These are phyloP conservation scores for Vigna angularis DNA, from an alignment of 306 rosid species.

Conservation along the genomic window DNA sequence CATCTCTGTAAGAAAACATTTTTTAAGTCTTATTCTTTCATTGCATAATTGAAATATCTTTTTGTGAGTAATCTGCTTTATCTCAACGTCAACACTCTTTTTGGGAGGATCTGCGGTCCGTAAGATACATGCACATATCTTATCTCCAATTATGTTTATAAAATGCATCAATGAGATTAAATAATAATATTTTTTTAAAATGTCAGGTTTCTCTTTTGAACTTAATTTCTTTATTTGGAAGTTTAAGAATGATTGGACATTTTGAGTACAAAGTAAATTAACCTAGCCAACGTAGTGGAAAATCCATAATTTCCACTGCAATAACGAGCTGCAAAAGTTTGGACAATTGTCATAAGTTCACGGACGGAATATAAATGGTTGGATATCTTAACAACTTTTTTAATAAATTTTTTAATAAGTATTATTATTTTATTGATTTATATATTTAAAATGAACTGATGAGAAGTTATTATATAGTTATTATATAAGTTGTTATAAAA, in stretches of 20 bases:
- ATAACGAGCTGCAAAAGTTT: conserved; percentile 9
- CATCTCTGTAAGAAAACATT: no score
- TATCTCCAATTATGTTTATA: background rate
- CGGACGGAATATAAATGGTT: no score
- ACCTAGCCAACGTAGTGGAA: conserved; percentile 32
- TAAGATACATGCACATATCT: background rate
- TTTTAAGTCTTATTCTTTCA: background rate
- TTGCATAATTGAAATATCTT: conserved; percentile 10
- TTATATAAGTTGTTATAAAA: no score
- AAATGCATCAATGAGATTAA: background rate
- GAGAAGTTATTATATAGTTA: no score
- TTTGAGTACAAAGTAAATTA: background rate
- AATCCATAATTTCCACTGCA: conserved; percentile 39
- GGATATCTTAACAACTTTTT: no score
- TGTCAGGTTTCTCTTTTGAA: no score
- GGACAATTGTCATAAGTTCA: conserved; percentile 23
- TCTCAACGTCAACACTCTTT: conserved; percentile 43
- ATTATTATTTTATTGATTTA: no score
- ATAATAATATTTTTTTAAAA: no score
- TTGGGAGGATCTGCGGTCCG: conserved; percentile 59
- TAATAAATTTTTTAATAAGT: no score
- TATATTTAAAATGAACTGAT: no score
- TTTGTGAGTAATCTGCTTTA: conserved; percentile 22
- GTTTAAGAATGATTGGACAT: conserved; percentile 15
- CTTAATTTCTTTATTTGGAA: conserved; percentile 39